Conservation (phyloP, 1,139 yeast species). For the Magnusiomyces suaveolens region DNA sequence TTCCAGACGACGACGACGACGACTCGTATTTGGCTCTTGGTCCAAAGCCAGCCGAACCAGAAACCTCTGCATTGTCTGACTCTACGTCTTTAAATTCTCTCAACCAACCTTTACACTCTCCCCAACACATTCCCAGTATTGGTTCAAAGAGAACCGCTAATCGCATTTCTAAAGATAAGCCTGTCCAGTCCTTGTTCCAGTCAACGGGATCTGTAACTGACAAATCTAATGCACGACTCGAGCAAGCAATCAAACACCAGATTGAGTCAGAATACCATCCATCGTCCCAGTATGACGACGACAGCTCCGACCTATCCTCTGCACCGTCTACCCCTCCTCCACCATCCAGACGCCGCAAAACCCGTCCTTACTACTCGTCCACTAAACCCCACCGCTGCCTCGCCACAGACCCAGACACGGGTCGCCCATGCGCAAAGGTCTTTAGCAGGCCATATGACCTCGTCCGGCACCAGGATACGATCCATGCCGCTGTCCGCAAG, state of each 20-base stretch:
- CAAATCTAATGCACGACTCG: no score
- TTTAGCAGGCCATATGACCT: constrained; percentile 92
- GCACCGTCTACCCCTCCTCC: not conserved
- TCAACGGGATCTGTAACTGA: no score
- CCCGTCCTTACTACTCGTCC: constrained; percentile 11
- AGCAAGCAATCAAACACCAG: no score
- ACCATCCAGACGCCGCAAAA: not conserved
- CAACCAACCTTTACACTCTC: no score
- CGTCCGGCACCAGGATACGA: constrained; percentile 91
- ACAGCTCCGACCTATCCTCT: not conserved
- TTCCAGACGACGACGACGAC: constrained; percentile 7
- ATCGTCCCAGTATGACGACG: not conserved
- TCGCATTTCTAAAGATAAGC: no score
- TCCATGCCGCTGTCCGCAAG: constrained; percentile 81
- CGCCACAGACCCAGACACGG: constrained; percentile 50
- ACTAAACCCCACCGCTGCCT: constrained; percentile 47
- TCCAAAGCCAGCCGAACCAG: not conserved
- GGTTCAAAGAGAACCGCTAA: no score
- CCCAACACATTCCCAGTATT: not conserved
- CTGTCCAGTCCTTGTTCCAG: no score
- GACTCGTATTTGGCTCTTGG: constrained; percentile 1
- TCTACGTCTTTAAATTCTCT: constrained; percentile 1
- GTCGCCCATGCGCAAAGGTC: constrained; percentile 62
- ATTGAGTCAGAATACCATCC: no score
- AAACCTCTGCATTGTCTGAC: not conserved